A percentile compares a stretch with the other conserved stretches of the same genome.
phyloP scores from a whole-genome alignment of 2,329 filamentous ascomycete species.

The Alternaria triticimaculans region DNA sequence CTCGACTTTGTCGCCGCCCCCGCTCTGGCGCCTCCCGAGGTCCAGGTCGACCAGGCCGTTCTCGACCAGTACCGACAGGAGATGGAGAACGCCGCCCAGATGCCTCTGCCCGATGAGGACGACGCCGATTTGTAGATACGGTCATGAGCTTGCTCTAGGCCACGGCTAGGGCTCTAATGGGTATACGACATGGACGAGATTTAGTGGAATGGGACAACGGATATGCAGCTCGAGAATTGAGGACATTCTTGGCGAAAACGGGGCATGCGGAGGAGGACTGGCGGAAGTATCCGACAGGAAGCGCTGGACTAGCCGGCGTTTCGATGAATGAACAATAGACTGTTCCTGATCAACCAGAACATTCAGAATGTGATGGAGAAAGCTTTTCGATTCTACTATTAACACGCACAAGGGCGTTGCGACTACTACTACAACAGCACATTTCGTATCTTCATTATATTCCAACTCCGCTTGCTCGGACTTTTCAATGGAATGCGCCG shows the following conservation, averaged over 20 bases:
- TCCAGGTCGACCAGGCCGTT: constrained; percentile 83
- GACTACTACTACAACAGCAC: neutral
- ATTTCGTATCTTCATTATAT: constrained; percentile 3
- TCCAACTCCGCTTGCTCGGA: neutral
- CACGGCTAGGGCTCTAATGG: constrained; percentile 31
- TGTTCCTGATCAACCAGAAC: constrained; percentile 1
- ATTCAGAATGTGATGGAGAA: neutral
- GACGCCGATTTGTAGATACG: constrained; percentile 69
- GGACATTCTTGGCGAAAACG: constrained; percentile 39
- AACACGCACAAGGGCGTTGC: neutral
- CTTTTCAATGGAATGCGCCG: neutral
- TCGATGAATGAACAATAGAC: constrained; percentile 40
- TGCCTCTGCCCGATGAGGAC: constrained; percentile 94
- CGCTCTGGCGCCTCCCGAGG: constrained; percentile 92
- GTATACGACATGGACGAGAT: constrained; percentile 38
- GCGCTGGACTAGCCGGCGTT: constrained; percentile 45
- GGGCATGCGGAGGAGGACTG: constrained; percentile 27
- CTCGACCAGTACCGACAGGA: constrained; percentile 85
- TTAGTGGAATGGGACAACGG: constrained; percentile 28
- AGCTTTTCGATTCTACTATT: neutral
- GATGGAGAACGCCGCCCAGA: constrained; percentile 79
- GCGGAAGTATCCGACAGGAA: constrained; percentile 29
- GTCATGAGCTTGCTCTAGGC: constrained; percentile 30
- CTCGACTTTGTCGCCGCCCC: constrained; percentile 96
- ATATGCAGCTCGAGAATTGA: constrained; percentile 29